Base-by-base conservation (phyloP, 306 rosid genomes). In the Quercus gilva region DNA sequence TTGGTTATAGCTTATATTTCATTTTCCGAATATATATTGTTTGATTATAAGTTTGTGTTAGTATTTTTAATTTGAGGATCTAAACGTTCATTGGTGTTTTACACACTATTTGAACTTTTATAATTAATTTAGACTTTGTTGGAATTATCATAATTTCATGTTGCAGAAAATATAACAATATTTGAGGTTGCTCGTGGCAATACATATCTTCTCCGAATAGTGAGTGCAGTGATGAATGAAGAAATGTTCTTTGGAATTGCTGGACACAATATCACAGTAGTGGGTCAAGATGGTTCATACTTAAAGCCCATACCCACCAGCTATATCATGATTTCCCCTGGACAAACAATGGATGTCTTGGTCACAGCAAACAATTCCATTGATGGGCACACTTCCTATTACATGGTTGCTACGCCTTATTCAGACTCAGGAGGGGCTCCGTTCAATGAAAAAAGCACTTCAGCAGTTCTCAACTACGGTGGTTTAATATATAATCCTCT, bases 291-390 rank as follows among this genome's bases (percentile, higher is more conserved):
- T 58, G 91, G 80, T 0, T 20, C 82, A 28, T 87, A 87, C 81
- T 58, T 82, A 10, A 85, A 83, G 69, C 87, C 91, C 4, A 33
- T 85, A 3, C 78, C 29, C 19, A 75, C 84, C 6, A 1, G 13
- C 2, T 87, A 80, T 78, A 75, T 87, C 33, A 60, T 80, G 80
- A 87, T 85, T 53, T 18, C 82, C 4, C 91, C 91, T 8, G 91
- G 91, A 35, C 87, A 87, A 78, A 85, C 91, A 33, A 80, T 87
- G 87, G 91, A 87, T 5, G 64, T 85, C 14, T 83, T 87, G 76
- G 23, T 87, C 58, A 71, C 58, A 51, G 83, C 88, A 74, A 78
- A 80, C 41, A 82, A 82, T 9, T 5, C 74, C 9, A 37, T 37
- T 37, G 43, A 37, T 37, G 52, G 52, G 12, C 63, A n/a, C 23